phyloP scores from a whole-genome alignment of 768 basidiomycete species.

The Pluteus cervinus region DNA sequence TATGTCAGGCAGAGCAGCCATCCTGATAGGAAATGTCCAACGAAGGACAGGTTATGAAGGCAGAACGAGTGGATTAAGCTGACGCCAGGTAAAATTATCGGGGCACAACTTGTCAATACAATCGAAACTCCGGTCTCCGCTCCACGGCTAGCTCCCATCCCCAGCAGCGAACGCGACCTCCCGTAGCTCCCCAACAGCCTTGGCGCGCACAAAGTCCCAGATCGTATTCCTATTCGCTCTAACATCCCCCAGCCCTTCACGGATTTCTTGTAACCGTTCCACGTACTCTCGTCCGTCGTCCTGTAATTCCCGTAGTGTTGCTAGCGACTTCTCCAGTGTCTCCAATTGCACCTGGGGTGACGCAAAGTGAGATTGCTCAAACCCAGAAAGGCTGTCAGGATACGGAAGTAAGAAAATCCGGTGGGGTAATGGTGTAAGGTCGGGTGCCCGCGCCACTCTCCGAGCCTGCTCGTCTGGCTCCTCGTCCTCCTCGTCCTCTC shows the following conservation, averaged over 20 bases:
- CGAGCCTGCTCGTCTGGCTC: conserved; percentile 33
- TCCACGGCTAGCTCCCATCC: no score
- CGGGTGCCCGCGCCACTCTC: conserved; percentile 53
- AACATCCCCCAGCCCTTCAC: conserved; percentile 74
- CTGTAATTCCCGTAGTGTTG: conserved; percentile 70
- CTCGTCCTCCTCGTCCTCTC: conserved; percentile 63
- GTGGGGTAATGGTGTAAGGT: conserved; percentile 57
- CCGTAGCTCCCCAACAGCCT: conserved; percentile 70
- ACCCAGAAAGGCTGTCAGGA: conserved; percentile 36
- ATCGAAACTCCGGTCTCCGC: no score
- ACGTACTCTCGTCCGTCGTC: conserved; percentile 87
- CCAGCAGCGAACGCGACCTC: conserved; percentile 46
- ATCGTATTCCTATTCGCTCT: conserved; percentile 64
- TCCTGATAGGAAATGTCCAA: no score
- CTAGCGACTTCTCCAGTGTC: conserved; percentile 68
- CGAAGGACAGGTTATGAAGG: no score
- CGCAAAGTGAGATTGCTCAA: conserved; percentile 59
- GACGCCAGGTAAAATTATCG: no score
- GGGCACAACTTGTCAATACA: no score
- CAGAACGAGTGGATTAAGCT: no score
- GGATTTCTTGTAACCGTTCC: conserved; percentile 77
- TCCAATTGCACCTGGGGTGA: conserved; percentile 63
- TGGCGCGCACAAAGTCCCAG: conserved; percentile 73
- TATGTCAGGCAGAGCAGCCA: no score
- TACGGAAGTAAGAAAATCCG: conserved; percentile 59